phyloP scores from a whole-genome alignment of 78 protist genomes.

The Pigoraptor vietnamica region DNA sequence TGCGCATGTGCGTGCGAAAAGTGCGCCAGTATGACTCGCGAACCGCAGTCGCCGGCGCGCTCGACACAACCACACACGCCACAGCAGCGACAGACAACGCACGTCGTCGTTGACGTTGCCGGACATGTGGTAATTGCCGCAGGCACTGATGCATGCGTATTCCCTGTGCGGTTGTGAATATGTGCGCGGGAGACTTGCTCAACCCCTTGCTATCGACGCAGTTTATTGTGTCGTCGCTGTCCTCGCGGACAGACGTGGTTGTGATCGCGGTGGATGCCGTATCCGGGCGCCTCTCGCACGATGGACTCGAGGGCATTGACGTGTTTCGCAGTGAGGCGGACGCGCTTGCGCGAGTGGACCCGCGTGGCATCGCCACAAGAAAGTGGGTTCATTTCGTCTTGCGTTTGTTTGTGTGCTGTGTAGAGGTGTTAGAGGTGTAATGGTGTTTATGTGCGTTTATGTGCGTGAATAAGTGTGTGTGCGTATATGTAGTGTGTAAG shows the following conservation, averaged over 20 bases:
- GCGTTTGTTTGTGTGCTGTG: not conserved
- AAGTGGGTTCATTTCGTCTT: not conserved
- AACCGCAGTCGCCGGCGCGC: too few relatives aligned
- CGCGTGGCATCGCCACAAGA: not conserved
- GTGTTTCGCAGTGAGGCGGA: not conserved
- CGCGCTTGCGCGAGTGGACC: not conserved
- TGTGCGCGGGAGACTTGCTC: too few relatives aligned
- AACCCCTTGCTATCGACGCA: too few relatives aligned
- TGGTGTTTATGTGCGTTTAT: not conserved
- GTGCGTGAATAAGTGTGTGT: not conserved
- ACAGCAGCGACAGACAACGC: not conserved
- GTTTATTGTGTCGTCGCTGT: not conserved
- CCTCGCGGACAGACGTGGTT: not conserved
- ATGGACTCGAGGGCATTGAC: not conserved
- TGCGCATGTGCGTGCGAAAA: too few relatives aligned
- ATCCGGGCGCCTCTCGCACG: not conserved
- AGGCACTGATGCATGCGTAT: not conserved
- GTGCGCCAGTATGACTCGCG: too few relatives aligned
- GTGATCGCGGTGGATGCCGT: not conserved
- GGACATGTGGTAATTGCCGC: not conserved
- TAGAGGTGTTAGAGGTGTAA: not conserved
- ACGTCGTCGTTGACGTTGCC: not conserved
- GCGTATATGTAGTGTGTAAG: too few relatives aligned
- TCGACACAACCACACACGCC: too few relatives aligned
- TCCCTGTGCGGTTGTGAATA: too few relatives aligned